Conservation (phyloP, 2,329 filamentous ascomycete species). For the Fusarium sp. region DNA sequence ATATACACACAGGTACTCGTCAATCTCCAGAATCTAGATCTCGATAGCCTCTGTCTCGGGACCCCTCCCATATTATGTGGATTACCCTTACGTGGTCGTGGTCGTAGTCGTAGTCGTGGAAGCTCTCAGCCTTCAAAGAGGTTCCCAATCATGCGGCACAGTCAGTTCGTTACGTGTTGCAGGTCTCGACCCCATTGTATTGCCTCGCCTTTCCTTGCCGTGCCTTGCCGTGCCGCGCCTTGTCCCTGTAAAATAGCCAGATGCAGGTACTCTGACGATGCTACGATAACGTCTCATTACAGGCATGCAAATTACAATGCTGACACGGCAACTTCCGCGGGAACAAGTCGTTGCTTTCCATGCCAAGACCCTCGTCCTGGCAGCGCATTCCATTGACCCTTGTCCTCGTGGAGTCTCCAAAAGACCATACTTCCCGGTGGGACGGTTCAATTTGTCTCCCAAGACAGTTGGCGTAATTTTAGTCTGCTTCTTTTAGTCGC, state of each 20-base stretch:
- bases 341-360: not conserved
- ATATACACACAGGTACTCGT: conserved; percentile 12
- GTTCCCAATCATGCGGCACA: conserved; percentile 11
- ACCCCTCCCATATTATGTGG: conserved; percentile 4
- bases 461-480: conserved; percentile 2
- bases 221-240: not conserved
- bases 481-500: conserved; percentile 1
- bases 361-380: conserved; percentile 10
- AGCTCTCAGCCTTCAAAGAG: not conserved
- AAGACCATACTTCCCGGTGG: conserved; percentile 7
- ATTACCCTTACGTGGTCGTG: not conserved
- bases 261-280: not conserved
- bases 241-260: not conserved
- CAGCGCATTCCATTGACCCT: not conserved
- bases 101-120: not conserved
- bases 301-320: conserved; percentile 1
- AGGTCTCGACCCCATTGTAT: conserved; percentile 4
- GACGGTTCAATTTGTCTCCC: conserved; percentile 12
- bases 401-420: not conserved
- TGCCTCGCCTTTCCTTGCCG: conserved; percentile 1
- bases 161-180: conserved; percentile 2
- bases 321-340: conserved; percentile 13
- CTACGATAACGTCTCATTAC: conserved; percentile 4
- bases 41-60: conserved; percentile 18
- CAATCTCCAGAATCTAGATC: conserved; percentile 33